These are phyloP conservation scores for Salvia splendens DNA, from an alignment of 257 asterid species.

Conservation along the genomic window DNA sequence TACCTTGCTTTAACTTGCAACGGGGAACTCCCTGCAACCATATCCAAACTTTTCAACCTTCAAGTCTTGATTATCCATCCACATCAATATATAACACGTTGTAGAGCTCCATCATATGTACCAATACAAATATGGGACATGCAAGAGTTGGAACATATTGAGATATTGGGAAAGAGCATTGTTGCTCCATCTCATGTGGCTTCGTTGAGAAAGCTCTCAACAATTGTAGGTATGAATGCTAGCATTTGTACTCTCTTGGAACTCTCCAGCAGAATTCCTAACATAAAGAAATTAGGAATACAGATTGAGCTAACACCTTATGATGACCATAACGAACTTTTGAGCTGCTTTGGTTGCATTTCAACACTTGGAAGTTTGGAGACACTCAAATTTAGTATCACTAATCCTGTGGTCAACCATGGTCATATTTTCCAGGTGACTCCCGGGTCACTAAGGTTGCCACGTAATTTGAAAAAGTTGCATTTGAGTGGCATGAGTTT, in stretches of 20 bases:
- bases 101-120: not conserved
- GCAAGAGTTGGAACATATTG: too few species aligned
- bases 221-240: not conserved
- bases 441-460: not conserved
- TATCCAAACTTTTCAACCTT: slow-evolving; percentile 18
- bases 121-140: too few species aligned
- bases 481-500: not conserved
- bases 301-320: not conserved
- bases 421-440: not conserved
- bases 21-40: not conserved
- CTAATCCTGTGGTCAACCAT: not conserved
- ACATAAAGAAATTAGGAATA: not conserved
- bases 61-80: not conserved
- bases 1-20: slow-evolving; percentile 12
- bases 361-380: not conserved
- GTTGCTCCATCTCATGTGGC: not conserved
- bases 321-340: not conserved
- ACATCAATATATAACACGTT: not conserved
- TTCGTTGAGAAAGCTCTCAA: not conserved
- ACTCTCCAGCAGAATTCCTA: not conserved
- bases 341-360: not conserved
- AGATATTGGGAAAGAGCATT: slow-evolving; percentile 6
- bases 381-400: not conserved
- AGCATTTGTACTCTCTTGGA: not conserved
- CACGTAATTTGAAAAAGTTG: not conserved